Evolutionary conservation across 306 rosid species (phyloP), one percentile per base, ranked within the genome.

Genomic region (Malus sieversii): DNA sequence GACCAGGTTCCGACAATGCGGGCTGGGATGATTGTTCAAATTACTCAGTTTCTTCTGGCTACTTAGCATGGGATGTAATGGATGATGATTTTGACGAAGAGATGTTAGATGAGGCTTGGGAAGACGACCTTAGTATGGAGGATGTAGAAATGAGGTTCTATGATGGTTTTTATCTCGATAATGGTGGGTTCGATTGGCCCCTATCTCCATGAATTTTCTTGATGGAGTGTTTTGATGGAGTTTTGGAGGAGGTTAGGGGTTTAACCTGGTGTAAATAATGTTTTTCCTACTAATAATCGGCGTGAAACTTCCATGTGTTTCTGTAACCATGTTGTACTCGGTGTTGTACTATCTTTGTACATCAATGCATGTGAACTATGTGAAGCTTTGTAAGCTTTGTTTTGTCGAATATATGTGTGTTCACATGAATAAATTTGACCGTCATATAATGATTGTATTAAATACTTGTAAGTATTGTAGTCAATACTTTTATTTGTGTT

Each of bases 21-120:
- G 45, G 52, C 35, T 75, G 71, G 78, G 78, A 65, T 53, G 65
- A 75, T 66, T 66, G 66, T 16, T 51, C 72, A 5, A 23, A 25
- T 55, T 35, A 32, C 29, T 66, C 66, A 38, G 13, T 38, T 53
- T 75, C 57, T 75, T 66, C 64, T 22, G 60, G 63, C 32, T 75
- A 75, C 51, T 63, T 33, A 40, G 72, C 30, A 25, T 69, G 73
- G 73, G 60, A 69, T 32, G 52, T 72, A 35, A 38, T 72, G 51
- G 64, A 72, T 20, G 66, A 38, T 22, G 53, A 72, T 40, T 73
- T 35, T 38, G 76, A 73, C 9, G 53, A 58, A 22, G 57, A 71
- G 46, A 71, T 71, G 75, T 71, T 35, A 3, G 33, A 22, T 40
- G 76, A 44, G 23, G 35, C 33, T 6, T 38, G 76, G 68, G 76